phyloP scores from a whole-genome alignment of 2,329 filamentous ascomycete species.

The Trichoderma gracile region DNA sequence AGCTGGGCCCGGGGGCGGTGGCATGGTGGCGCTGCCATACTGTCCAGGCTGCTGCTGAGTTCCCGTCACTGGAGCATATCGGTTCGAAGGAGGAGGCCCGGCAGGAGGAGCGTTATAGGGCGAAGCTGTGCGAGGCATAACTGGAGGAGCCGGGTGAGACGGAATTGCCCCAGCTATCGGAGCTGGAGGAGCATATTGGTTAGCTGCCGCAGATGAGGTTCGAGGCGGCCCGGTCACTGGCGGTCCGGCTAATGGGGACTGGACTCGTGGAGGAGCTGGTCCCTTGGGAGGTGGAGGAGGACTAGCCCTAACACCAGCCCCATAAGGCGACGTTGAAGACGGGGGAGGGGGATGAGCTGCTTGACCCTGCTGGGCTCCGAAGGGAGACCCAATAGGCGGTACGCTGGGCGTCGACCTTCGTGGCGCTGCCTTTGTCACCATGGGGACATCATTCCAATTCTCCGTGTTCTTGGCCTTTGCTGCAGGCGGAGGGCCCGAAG shows the following conservation, averaged over 20 bases:
- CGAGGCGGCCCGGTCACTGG: slow-evolving; percentile 51
- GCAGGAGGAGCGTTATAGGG: slow-evolving; percentile 83
- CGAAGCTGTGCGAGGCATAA: slow-evolving; percentile 72
- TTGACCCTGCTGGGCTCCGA: slow-evolving; percentile 63
- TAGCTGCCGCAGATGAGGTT: slow-evolving; percentile 66
- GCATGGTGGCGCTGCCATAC: slow-evolving; percentile 41
- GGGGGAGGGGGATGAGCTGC: slow-evolving; percentile 58
- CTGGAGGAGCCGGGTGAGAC: slow-evolving; percentile 56
- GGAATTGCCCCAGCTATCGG: slow-evolving; percentile 66
- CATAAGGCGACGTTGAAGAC: slow-evolving; percentile 51
- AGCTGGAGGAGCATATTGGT: slow-evolving; percentile 52
- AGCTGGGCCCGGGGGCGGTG: slow-evolving; percentile 44
- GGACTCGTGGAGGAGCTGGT: slow-evolving; percentile 66
- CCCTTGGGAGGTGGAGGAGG: slow-evolving; percentile 84
- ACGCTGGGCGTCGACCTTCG: slow-evolving; percentile 73
- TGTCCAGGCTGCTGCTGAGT: slow-evolving; percentile 54
- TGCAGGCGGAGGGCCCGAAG: slow-evolving; percentile 64
- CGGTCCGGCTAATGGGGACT: slow-evolving; percentile 65
- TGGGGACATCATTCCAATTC: slow-evolving; percentile 93
- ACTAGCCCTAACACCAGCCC: slow-evolving; percentile 63
- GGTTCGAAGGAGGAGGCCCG: slow-evolving; percentile 66
- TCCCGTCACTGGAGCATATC: slow-evolving; percentile 71
- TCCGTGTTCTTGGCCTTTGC: slow-evolving; percentile 70
- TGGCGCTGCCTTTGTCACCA: slow-evolving; percentile 73
- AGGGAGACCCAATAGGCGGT: slow-evolving; percentile 71